phyloP scores from a whole-genome alignment of 148 eudicot genomes.

The Gaultheria prostrata region DNA sequence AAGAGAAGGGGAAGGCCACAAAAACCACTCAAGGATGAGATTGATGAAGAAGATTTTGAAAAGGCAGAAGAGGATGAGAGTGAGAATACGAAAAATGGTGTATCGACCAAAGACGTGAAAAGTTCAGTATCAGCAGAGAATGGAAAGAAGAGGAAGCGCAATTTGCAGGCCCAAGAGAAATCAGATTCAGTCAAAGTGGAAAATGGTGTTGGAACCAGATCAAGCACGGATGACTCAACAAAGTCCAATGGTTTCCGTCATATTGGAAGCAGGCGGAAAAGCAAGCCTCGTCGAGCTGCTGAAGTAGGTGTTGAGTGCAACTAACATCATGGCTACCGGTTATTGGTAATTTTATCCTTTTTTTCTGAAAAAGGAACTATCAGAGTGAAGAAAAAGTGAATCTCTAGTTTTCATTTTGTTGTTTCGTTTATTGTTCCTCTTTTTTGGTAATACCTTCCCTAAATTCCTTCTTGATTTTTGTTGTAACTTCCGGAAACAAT shows the following conservation, averaged over 20 bases:
- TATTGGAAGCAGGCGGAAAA: constrained; percentile 69
- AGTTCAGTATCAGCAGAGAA: constrained; percentile 27
- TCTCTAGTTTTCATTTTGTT: constrained; percentile 11
- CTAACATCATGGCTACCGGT: constrained; percentile 19
- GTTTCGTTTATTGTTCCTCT: constrained; percentile 13
- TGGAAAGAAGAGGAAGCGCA: constrained; percentile 57
- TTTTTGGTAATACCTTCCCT: constrained; percentile 19
- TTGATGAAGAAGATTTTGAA: constrained; percentile 43
- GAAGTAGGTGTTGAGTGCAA: constrained; percentile 74
- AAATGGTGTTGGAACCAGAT: constrained; percentile 35
- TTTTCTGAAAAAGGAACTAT: background rate
- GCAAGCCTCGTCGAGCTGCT: constrained; percentile 83
- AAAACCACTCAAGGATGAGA: constrained; percentile 55
- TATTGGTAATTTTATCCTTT: background rate
- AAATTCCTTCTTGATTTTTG: constrained; percentile 12
- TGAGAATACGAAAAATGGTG: constrained; percentile 32
- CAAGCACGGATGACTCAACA: constrained; percentile 40
- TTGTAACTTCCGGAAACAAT: constrained; percentile 8
- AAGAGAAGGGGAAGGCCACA: constrained; percentile 91
- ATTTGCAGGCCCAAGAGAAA: constrained; percentile 42
- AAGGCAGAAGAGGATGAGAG: constrained; percentile 47
- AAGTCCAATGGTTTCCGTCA: constrained; percentile 62
- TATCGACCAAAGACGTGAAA: constrained; percentile 33
- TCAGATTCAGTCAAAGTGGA: constrained; percentile 42
- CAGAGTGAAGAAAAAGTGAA: constrained; percentile 7